Conservation (phyloP, 2,329 filamentous ascomycete species). For the Rhexocercosporidium sp. region DNA sequence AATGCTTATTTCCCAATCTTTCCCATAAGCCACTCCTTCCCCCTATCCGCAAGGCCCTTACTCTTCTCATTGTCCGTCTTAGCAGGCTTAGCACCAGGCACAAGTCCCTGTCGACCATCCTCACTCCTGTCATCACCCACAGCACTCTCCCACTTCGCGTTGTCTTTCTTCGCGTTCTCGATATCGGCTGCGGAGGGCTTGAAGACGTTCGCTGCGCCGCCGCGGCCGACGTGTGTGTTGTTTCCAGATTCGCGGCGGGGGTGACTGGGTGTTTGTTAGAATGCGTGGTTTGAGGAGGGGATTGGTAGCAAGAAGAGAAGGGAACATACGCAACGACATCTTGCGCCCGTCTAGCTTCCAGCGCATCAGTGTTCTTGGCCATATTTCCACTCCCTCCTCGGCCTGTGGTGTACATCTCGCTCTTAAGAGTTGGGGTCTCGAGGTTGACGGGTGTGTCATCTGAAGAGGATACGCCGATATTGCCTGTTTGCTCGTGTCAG, state of each 20-base stretch:
- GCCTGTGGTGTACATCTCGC: slow-evolving; percentile 84
- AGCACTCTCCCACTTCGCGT: slow-evolving; percentile 36
- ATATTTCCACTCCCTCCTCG: slow-evolving; percentile 91
- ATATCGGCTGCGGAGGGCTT: slow-evolving; percentile 48
- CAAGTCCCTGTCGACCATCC: slow-evolving; percentile 7
- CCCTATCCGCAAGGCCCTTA: slow-evolving; percentile 56
- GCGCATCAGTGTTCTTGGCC: slow-evolving; percentile 72
- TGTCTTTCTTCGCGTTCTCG: slow-evolving; percentile 39
- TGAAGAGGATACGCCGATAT: slow-evolving; percentile 63
- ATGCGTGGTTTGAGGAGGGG: not conserved
- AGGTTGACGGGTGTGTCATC: slow-evolving; percentile 66
- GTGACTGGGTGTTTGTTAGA: slow-evolving; percentile 12
- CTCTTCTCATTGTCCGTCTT: slow-evolving; percentile 15
- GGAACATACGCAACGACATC: slow-evolving; percentile 72
- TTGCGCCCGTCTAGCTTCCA: slow-evolving; percentile 78
- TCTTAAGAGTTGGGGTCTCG: slow-evolving; percentile 82
- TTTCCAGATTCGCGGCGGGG: slow-evolving; percentile 60
- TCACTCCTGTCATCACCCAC: slow-evolving; percentile 33
- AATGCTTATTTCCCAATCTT: slow-evolving; percentile 42
- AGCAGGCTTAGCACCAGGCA: not conserved
- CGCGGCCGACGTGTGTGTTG: slow-evolving; percentile 71
- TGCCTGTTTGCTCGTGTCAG: slow-evolving; percentile 50
- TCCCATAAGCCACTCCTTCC: slow-evolving; percentile 54
- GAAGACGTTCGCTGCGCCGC: slow-evolving; percentile 76
- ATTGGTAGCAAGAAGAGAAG: not conserved